Conservation (phyloP, 805 yeast species). For the Suhomyces sp. region DNA sequence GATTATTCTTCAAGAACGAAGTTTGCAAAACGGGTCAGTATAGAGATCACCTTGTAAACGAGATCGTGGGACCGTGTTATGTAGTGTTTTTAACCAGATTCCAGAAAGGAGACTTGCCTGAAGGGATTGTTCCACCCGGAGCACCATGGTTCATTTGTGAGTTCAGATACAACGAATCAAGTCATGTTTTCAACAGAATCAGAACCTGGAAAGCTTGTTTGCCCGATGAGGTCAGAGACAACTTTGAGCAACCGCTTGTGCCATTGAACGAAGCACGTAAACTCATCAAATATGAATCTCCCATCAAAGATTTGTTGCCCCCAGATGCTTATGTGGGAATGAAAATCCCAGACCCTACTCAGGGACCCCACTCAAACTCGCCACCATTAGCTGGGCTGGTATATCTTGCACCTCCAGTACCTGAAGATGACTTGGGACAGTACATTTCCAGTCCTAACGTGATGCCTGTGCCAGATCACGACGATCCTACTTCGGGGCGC, state of each 20-base stretch:
- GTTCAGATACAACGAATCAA: constrained; percentile 87
- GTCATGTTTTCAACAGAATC: constrained; percentile 87
- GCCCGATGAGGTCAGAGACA: constrained; percentile 91
- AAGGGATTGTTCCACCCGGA: constrained; percentile 56
- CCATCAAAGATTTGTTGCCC: constrained; percentile 74
- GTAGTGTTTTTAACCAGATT: constrained; percentile 92
- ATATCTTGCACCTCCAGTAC: constrained; percentile 69
- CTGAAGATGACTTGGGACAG: constrained; percentile 81
- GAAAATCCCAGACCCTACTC: constrained; percentile 78
- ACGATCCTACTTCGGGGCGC: constrained; percentile 33
- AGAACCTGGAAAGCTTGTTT: constrained; percentile 98
- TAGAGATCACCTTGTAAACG: constrained; percentile 87
- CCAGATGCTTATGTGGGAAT: constrained; percentile 69
- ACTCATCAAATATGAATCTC: constrained; percentile 77
- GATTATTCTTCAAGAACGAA: constrained; percentile 88
- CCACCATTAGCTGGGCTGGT: constrained; percentile 96
- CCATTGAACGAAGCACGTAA: constrained; percentile 67
- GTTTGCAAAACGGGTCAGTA: constrained; percentile 96
- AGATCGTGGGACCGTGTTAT: constrained; percentile 89
- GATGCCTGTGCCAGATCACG: constrained; percentile 36
- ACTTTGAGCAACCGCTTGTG: constrained; percentile 70
- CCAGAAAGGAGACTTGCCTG: constrained; percentile 89
- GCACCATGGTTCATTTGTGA: constrained; percentile 92
- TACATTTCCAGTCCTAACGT: constrained; percentile 46
- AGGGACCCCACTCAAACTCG: constrained; percentile 72